Base-by-base conservation (phyloP, 2,329 filamentous ascomycete species). In the Neophaeococcomyces aloes region DNA sequence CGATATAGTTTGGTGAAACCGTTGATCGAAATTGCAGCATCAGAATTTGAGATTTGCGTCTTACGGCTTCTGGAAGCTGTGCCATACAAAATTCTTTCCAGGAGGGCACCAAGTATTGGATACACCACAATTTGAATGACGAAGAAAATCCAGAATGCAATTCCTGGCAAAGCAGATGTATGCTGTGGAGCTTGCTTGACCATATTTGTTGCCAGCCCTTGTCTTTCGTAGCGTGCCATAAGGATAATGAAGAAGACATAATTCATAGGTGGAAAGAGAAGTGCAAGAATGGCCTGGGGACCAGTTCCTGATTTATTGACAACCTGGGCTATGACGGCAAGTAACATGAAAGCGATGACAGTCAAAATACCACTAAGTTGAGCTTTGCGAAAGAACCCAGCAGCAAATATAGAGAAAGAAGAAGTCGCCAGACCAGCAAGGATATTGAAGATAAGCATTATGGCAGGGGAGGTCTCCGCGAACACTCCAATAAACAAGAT, bases 181-280 rank as follows among this genome's bases (percentile, higher is more conserved):
- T 76, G 80, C 0, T 70, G 59, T 0, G 86, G 84, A 0, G 83
- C 76, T 1, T 66, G 66, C 31, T 76, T 61, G 3, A 74, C 56
- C 2, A 94, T 65, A 49, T 84, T 75, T 0, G 81, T 74, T 0
- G 75, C 66, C 31, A 68, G 56, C 14, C 76, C 67, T 44, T 79
- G 59, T 48, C 71, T 69, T 62, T 95, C 84, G 59, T 78, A 94
- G 32, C 83, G 78, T 10, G 87, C 84, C 61, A 88, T 74, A 49
- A 81, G 75, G 14, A 83, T 78, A 42, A 79, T 72, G 58, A 89
- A 91, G 59, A 81, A 87, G 11, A 89, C 82, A 57, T 86, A 94
- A 55, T 86, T 88, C 69, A 88, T 93, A 0, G 88, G 84, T 0
- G 86, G 76, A 58, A 95, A 95, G 0, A 95, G 62, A 11, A 93